Evolutionary conservation across 129 eudicot species (phyloP).

Genomic region (Helichrysum umbraculigerum): DNA sequence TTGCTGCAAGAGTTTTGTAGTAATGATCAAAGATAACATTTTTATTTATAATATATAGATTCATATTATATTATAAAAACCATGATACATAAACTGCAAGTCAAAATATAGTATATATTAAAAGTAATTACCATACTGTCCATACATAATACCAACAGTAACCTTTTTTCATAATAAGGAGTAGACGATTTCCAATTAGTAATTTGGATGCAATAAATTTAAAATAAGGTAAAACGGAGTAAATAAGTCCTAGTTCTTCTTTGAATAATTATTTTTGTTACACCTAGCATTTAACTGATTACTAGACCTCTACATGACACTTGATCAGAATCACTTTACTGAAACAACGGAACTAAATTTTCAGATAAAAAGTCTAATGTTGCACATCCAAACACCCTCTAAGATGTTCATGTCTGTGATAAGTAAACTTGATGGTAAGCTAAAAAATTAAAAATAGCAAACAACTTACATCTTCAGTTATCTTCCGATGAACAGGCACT

Average conservation of each 20-base stretch:
- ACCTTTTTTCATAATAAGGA: not conserved
- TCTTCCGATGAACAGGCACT: constrained; percentile 57
- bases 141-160: not conserved
- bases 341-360: not conserved
- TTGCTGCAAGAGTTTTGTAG: not conserved
- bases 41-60: too few species aligned
- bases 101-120: not conserved
- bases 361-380: constrained; percentile 4
- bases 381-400: constrained; percentile 1
- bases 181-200: not conserved
- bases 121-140: too few species aligned
- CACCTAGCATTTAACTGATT: not conserved
- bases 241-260: not conserved
- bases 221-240: not conserved
- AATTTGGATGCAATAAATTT: not conserved
- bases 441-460: not conserved
- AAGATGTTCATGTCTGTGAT: constrained; percentile 1
- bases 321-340: not conserved
- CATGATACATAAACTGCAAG: not conserved
- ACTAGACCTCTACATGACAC: not conserved
- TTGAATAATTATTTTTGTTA: not conserved
- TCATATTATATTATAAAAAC: too few species aligned
- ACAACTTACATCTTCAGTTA: constrained; percentile 78
- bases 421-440: constrained; percentile 16
- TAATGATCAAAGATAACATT: not conserved